Conservation (phyloP, 192 early-diverging fungal species). For the Glomus cerebriforme region DNA sequence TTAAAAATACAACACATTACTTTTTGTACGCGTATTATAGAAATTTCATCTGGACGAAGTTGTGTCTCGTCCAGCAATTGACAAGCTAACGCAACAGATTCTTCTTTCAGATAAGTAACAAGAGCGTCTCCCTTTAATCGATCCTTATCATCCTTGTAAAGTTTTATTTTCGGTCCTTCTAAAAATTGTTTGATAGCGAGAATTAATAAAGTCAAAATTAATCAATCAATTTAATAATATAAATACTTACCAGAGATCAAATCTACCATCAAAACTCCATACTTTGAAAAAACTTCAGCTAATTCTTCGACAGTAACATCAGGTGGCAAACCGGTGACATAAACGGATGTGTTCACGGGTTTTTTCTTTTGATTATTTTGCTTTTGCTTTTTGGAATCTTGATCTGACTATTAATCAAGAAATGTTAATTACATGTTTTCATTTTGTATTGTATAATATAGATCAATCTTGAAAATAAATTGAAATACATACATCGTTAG, state of each 20-base stretch:
- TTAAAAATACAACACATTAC: constrained; percentile 32
- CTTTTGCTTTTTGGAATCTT: constrained; percentile 56
- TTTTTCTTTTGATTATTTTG: constrained; percentile 40
- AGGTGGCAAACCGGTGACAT: constrained; percentile 80
- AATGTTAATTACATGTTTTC: background rate
- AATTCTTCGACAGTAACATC: constrained; percentile 84
- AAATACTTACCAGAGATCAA: background rate
- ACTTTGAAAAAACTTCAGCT: constrained; percentile 69
- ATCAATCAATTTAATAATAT: background rate
- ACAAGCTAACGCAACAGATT: constrained; percentile 84
- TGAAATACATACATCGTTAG: constrained; percentile 39
- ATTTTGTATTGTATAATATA: background rate
- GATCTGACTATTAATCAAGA: constrained; percentile 26
- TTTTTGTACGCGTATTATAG: constrained; percentile 73
- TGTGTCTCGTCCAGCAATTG: constrained; percentile 86
- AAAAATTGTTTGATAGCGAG: constrained; percentile 16
- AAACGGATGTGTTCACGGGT: constrained; percentile 78
- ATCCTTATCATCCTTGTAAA: constrained; percentile 77
- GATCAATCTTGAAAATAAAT: background rate
- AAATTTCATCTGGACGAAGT: constrained; percentile 62
- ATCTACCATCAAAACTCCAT: constrained; percentile 82
- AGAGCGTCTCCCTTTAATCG: constrained; percentile 88
- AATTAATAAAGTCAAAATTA: background rate
- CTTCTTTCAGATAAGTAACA: constrained; percentile 87
- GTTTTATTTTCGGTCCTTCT: constrained; percentile 87